Evolutionary conservation across 768 basidiomycete species (phyloP).

Genomic region (Phaffia tasmanica): DNA sequence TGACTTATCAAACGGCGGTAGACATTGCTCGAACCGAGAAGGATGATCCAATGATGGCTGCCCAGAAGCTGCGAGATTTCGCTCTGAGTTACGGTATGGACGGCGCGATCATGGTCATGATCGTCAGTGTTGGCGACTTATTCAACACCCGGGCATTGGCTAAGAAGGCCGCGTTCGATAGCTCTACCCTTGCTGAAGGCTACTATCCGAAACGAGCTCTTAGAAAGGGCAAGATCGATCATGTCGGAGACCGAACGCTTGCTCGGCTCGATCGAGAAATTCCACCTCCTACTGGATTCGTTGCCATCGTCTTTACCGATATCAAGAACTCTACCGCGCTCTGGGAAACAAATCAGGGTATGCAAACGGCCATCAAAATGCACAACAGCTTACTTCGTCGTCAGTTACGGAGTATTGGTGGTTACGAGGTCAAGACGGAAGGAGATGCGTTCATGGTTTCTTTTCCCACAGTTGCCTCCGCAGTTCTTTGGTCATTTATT

Average conservation of each 20-base stretch:
- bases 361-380: constrained; percentile 81
- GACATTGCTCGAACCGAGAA: constrained; percentile 76
- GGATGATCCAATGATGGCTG: constrained; percentile 71
- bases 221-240: constrained; percentile 40
- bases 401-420: constrained; percentile 75
- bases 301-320: constrained; percentile 94
- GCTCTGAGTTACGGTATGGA: constrained; percentile 93
- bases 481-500: constrained; percentile 77
- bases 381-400: constrained; percentile 81
- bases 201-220: constrained; percentile 15
- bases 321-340: constrained; percentile 92
- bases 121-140: constrained; percentile 68
- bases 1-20: constrained; percentile 88
- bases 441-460: constrained; percentile 99
- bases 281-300: constrained; percentile 67
- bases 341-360: constrained; percentile 92
- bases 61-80: constrained; percentile 91
- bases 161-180: constrained; percentile 44
- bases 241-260: constrained; percentile 46
- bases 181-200: constrained; percentile 30
- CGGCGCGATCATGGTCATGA: constrained; percentile 96
- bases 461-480: constrained; percentile 76
- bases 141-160: constrained; percentile 46
- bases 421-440: constrained; percentile 99
- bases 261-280: constrained; percentile 62